These are phyloP conservation scores for Mycena maculata DNA, from an alignment of 768 basidiomycete genomes.

Conservation along the genomic window DNA sequence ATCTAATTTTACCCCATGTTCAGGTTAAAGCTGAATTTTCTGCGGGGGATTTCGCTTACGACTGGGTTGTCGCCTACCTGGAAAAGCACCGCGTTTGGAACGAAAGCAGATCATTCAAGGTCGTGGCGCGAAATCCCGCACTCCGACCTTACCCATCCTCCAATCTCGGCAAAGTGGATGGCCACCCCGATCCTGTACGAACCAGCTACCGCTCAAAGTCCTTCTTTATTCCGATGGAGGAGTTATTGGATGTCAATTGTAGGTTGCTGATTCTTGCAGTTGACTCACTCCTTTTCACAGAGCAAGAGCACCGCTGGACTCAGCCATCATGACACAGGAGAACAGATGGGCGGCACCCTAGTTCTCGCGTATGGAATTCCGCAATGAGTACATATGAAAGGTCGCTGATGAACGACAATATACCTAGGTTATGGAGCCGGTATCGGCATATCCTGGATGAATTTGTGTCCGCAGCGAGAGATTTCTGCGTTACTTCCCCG, in stretches of 20 bases:
- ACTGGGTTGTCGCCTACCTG: slow-evolving; percentile 27
- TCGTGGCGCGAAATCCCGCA: slow-evolving; percentile 26
- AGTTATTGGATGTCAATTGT: slow-evolving; percentile 33
- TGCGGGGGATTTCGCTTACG: slow-evolving; percentile 26
- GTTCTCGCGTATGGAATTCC: slow-evolving; percentile 2
- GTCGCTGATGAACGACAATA: not conserved
- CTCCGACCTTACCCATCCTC: slow-evolving; percentile 1
- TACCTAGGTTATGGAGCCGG: slow-evolving; percentile 28
- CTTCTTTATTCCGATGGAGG: slow-evolving; percentile 26
- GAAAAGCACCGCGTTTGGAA: slow-evolving; percentile 29
- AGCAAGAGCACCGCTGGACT: slow-evolving; percentile 19
- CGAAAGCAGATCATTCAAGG: slow-evolving; percentile 30
- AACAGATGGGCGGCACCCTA: slow-evolving; percentile 4
- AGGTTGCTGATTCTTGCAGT: not conserved
- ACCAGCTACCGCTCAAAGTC: slow-evolving; percentile 19
- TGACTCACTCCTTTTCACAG: not conserved
- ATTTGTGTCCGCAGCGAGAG: slow-evolving; percentile 27
- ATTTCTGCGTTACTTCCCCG: slow-evolving; percentile 22
- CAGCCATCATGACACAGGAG: slow-evolving; percentile 23
- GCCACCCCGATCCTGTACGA: slow-evolving; percentile 30
- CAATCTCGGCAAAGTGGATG: slow-evolving; percentile 12
- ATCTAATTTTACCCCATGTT: too few species aligned
- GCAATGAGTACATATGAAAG: not conserved
- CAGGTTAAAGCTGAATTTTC: slow-evolving; percentile 23
- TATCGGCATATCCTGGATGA: slow-evolving; percentile 24